Evolutionary conservation across 768 basidiomycete genomes (phyloP), one percentile per base, ranked within the genome.

Genomic region (Kwoniella newhampshirensis): DNA sequence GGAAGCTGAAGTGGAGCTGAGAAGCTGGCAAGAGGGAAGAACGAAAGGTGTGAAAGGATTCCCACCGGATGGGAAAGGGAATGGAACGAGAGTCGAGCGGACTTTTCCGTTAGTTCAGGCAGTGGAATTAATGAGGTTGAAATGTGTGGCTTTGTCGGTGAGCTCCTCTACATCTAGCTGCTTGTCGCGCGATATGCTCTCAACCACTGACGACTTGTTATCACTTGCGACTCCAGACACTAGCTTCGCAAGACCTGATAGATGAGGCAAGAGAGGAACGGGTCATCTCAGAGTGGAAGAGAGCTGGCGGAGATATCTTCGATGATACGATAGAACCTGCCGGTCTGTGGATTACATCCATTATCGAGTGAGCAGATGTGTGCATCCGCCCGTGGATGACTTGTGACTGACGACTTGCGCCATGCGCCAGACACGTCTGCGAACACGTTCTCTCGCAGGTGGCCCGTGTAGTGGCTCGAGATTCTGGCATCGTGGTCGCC

Each of bases 1-100:
- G 46, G 93, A 97, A 77, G 93, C 93, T 0, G 93, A 97, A 71
- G 81, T 97, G 40, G 93, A 96, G 75, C 76, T 96, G 43, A 82
- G 89, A 69, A 89, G 89, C 7, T 92, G 92, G 79, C 87, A 86
- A 83, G 89, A 90, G 65, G 82, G 85, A 20, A 26, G 64, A 50
- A 20, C 52, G 12, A 42, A 49, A 25, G 53, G 54, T 18, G 41
- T 35, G 40, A 43, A 52, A 44, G 67, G 68, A 26, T 62, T 68
- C 40, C 49, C 61, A 17, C 52, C 59, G 12, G 63, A 62, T 62
- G 62, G 63, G 26, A 37, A 63, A 39, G 69, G 67, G 4, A 54
- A 35, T 21, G 70, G 70, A 15, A 61, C 62, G 54, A 51, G 36
- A 40, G 49, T 23, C 15, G 63, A 49, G 1, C 64, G 58, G n/a